Conservation (phyloP, 2,329 filamentous ascomycete species). For the Exophiala calicioides region DNA sequence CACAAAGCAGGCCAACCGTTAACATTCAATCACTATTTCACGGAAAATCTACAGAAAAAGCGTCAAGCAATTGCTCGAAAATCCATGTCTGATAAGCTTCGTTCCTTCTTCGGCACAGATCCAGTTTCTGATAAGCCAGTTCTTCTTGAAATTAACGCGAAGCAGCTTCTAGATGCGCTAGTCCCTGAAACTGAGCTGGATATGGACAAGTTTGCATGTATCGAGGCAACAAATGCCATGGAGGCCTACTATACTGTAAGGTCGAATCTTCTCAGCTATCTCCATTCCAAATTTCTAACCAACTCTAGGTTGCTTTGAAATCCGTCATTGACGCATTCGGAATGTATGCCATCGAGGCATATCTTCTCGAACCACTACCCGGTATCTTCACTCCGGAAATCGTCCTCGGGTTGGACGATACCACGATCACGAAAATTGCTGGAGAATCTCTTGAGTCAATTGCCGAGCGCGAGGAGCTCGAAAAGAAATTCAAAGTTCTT, state of each 20-base stretch:
- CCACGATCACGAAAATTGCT: conserved; percentile 42
- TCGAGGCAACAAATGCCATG: conserved; percentile 42
- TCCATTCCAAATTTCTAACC: no score
- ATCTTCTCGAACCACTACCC: conserved; percentile 46
- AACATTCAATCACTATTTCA: conserved; percentile 43
- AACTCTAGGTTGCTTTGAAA: conserved; percentile 47
- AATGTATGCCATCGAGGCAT: conserved; percentile 53
- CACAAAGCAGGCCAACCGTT: conserved; percentile 43
- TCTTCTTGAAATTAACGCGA: background rate
- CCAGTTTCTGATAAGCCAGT: no score
- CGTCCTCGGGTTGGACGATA: conserved; percentile 40
- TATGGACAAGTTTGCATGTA: conserved; percentile 36
- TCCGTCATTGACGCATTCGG: conserved; percentile 53
- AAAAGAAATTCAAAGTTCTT: conserved; percentile 34
- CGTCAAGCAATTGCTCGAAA: conserved; percentile 7
- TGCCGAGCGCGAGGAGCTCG: conserved; percentile 19
- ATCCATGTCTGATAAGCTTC: conserved; percentile 9
- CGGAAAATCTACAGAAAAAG: conserved; percentile 36
- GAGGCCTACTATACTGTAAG: conserved; percentile 49
- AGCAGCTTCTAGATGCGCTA: no score
- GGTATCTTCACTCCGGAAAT: conserved; percentile 43
- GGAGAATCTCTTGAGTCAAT: conserved; percentile 20
- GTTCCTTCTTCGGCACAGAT: conserved; percentile 3
- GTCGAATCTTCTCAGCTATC: no score
- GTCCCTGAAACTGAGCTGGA: conserved; percentile 7